These are phyloP conservation scores for Vishniacozyma victoriae DNA, from an alignment of 768 basidiomycete genomes.

Conservation along the genomic window DNA sequence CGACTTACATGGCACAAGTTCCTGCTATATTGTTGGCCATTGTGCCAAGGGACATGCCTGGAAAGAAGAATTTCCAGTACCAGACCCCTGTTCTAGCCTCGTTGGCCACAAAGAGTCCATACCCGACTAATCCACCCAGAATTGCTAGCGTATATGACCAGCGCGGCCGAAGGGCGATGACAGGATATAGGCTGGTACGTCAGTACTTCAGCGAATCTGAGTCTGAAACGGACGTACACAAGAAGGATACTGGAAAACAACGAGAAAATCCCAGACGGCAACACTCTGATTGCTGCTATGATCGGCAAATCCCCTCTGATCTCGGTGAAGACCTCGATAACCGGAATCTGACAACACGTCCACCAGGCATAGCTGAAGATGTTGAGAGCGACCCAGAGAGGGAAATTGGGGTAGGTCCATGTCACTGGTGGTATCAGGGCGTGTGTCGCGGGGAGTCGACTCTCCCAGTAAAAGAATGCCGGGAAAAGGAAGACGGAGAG, in stretches of 20 bases:
- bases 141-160: neutral
- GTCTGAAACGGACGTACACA: neutral
- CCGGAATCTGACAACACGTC: conserved; percentile 1
- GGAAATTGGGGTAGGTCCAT: conserved; percentile 38
- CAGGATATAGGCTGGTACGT: neutral
- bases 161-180: neutral
- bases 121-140: neutral
- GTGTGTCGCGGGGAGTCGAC: conserved; percentile 3
- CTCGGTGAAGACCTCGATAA: conserved; percentile 1
- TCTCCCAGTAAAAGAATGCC: conserved; percentile 32
- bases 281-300: conserved; percentile 6
- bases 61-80: neutral
- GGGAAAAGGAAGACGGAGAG: conserved; percentile 20
- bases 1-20: neutral
- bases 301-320: neutral
- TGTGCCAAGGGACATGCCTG: neutral
- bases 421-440: conserved; percentile 30
- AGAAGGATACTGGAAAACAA: neutral
- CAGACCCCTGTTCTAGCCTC: neutral
- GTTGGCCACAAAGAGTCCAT: neutral
- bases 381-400: conserved; percentile 23
- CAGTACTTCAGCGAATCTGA: too few relatives aligned
- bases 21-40: neutral
- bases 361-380: conserved; percentile 28
- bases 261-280: neutral